Evolutionary conservation across 2,329 filamentous ascomycete species (phyloP).

Genomic region (Eutypa lata): DNA sequence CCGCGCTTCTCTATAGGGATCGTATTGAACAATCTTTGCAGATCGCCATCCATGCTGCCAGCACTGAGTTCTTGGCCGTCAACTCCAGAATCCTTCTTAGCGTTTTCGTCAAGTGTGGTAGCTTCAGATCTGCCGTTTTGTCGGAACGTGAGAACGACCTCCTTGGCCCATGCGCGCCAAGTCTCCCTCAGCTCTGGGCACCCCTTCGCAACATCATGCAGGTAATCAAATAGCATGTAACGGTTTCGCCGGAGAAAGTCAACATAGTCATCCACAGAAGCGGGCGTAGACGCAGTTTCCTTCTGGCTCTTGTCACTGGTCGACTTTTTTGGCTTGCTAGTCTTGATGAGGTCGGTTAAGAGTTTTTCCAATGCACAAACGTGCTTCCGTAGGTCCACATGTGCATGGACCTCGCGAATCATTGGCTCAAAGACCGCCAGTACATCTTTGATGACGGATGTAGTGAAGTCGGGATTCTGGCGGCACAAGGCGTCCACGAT

Average conservation of each 20-base stretch:
- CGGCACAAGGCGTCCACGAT: conserved; percentile 66
- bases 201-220: conserved; percentile 66
- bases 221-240: conserved; percentile 62
- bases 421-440: conserved; percentile 71
- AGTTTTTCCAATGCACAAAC: conserved; percentile 66
- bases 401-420: conserved; percentile 68
- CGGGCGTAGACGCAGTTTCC: conserved; percentile 29
- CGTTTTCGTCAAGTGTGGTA: background rate
- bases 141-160: conserved; percentile 55
- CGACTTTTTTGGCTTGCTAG: conserved; percentile 45
- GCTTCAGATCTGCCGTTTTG: conserved; percentile 9
- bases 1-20: conserved; percentile 46
- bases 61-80: conserved; percentile 23
- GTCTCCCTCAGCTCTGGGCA: conserved; percentile 63
- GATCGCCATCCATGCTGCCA: conserved; percentile 34
- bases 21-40: conserved; percentile 40
- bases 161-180: conserved; percentile 60
- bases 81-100: background rate
- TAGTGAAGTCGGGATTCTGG: conserved; percentile 69
- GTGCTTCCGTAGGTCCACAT: conserved; percentile 68
- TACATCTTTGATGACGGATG: conserved; percentile 60
- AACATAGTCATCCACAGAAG: conserved; percentile 71
- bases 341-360: conserved; percentile 66
- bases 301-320: conserved; percentile 31
- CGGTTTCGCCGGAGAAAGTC: conserved; percentile 63